A percentile compares a stretch with the other conserved stretches of the same genome.
phyloP scores from a whole-genome alignment of 2,329 filamentous ascomycete genomes.

The Daldinia sp. region DNA sequence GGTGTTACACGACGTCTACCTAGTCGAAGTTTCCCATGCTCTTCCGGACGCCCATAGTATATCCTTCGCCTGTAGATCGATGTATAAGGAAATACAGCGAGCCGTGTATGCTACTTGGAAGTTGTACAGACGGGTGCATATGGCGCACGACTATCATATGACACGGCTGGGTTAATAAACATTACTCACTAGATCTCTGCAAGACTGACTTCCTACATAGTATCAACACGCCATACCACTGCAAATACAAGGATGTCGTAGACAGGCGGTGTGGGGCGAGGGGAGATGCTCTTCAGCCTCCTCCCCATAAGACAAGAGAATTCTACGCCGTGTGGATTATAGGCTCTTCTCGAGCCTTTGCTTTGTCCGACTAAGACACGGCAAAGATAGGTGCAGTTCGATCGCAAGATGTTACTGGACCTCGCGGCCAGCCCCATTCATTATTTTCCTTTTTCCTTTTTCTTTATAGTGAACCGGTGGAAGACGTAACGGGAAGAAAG shows the following conservation, averaged over 20 bases:
- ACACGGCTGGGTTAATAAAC: too few relatives aligned
- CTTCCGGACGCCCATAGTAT: too few relatives aligned
- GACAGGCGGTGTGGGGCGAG: neutral
- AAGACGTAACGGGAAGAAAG: neutral
- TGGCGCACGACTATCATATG: too few relatives aligned
- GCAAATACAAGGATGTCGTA: neutral
- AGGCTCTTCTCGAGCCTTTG: neutral
- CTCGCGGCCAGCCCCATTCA: neutral
- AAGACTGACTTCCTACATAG: too few relatives aligned
- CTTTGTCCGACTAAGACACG: neutral
- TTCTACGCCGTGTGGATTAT: neutral
- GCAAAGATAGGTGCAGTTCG: neutral
- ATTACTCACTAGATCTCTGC: too few relatives aligned
- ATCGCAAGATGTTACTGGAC: neutral
- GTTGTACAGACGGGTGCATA: too few relatives aligned
- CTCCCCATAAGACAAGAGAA: neutral
- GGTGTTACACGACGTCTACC: too few relatives aligned
- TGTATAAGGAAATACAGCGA: too few relatives aligned
- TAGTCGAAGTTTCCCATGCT: too few relatives aligned
- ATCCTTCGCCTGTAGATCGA: too few relatives aligned
- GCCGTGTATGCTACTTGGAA: too few relatives aligned
- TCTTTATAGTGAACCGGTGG: neutral
- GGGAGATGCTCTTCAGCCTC: neutral
- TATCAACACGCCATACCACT: too few relatives aligned
- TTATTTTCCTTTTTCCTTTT: neutral